Evolutionary conservation across 2,329 filamentous ascomycete species (phyloP), one percentile per base, ranked within the genome.

Genomic region (Beauveria sp.): DNA sequence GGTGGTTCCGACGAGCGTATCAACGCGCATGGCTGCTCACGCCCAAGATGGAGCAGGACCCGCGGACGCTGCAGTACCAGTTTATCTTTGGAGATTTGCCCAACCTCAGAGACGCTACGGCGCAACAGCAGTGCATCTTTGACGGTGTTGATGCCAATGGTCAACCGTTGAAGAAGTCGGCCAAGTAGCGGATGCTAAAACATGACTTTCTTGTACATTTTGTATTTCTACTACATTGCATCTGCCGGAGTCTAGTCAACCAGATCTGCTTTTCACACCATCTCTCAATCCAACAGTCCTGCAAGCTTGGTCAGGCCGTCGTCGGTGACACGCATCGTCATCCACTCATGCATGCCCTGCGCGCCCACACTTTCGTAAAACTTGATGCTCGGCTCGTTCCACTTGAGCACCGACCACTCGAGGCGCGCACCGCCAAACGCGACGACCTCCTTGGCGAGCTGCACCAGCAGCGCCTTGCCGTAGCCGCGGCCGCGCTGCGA

Each of bases 331-430:
- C 90, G 82, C 84, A 93, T 86, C 2, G 84, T 84, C 18, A 90
- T 82, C 90, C 89, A 93, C 63, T 89, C 87, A 64, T 79, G 77
- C 87, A 88, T 85, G 66, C 79, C 76, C 67, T 75, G 79, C 1
- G 89, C 90, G 1, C 90, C 90, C 58, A 87, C 82, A 63, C 79
- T 81, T 74, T 87, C 80, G 72, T 98, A 98, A 70, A 98, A 97
- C 68, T 87, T 80, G 76, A 98, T 89, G 72, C 89, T 93, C 8
- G 91, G 90, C 79, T 90, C 85, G 71, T 98, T 98, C 92, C 92
- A 96, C 76, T 90, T 93, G 68, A 97, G 75, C 65, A 96, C 95
- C 66, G 83, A 87, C 93, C 93, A 98, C 71, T 98, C 93, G 61
- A 98, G 76, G 63, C 93, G 81, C 8, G 82, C 86, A 1, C 92